phyloP scores from a whole-genome alignment of 1,284 basidiomycete species.

The Xanthoconium separans region DNA sequence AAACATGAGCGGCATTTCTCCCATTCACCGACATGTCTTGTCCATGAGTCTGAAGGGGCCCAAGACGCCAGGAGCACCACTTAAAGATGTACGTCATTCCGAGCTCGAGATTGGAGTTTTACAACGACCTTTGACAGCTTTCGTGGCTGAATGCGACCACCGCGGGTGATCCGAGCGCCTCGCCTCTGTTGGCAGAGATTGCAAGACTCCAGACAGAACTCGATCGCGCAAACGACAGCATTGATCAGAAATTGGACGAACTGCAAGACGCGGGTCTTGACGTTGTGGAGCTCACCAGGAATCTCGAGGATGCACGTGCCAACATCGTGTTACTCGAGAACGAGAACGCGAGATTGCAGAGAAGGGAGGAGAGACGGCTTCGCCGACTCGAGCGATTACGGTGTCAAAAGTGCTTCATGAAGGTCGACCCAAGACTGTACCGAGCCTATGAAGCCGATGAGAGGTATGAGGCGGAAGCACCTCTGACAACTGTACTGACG shows the following conservation, averaged over 20 bases:
- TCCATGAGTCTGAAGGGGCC: constrained; percentile 66
- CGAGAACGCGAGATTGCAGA: constrained; percentile 59
- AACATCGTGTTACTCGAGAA: constrained; percentile 60
- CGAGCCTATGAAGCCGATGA: constrained; percentile 47
- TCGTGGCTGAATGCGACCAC: constrained; percentile 68
- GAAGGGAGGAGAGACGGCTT: constrained; percentile 62
- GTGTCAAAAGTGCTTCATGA: constrained; percentile 65
- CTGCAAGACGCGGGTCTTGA: constrained; percentile 76
- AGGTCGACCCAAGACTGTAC: constrained; percentile 51
- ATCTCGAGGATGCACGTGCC: constrained; percentile 65
- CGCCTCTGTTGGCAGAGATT: constrained; percentile 65
- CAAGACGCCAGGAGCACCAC: constrained; percentile 72
- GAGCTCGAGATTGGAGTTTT: constrained; percentile 1
- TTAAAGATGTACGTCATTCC: constrained; percentile 62
- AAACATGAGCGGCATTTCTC: constrained; percentile 61
- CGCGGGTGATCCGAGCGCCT: constrained; percentile 45
- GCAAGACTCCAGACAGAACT: constrained; percentile 67
- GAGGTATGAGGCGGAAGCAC: constrained; percentile 44
- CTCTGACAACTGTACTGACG: constrained; percentile 2
- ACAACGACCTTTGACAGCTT: constrained; percentile 41
- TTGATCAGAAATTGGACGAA: constrained; percentile 82
- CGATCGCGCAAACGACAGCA: constrained; percentile 73
- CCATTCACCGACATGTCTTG: constrained; percentile 68
- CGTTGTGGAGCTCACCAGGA: constrained; percentile 64
- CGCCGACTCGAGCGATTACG: constrained; percentile 56